These are phyloP conservation scores for Senna tora DNA, from an alignment of 306 rosid species.

Conservation along the genomic window DNA sequence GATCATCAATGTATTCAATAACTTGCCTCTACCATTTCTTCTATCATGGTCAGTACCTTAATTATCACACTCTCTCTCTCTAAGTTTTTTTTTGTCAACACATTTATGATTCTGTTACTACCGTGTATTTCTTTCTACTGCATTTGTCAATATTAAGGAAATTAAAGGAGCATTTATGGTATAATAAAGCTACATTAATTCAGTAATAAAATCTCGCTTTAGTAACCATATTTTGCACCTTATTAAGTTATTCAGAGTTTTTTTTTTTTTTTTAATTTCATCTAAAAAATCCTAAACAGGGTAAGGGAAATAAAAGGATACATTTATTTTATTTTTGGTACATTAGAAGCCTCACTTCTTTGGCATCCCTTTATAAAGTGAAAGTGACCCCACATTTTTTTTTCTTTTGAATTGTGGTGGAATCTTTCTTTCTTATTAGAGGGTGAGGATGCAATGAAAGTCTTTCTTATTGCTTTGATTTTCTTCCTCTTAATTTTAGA, in stretches of 20 bases:
- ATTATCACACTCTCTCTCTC: constrained; percentile 28
- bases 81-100: too few relatives aligned
- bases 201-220: neutral
- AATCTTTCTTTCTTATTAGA: neutral
- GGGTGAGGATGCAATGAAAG: neutral
- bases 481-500: too few relatives aligned
- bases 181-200: neutral
- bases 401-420: neutral
- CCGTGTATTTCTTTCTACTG: too few relatives aligned
- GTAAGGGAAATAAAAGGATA: too few relatives aligned
- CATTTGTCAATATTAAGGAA: neutral
- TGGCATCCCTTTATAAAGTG: neutral
- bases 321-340: neutral
- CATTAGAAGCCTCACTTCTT: neutral
- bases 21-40: constrained; percentile 7
- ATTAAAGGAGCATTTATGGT: neutral
- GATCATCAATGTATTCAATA: constrained; percentile 24
- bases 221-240: neutral
- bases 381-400: constrained; percentile 11
- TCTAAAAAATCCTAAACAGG: too few relatives aligned
- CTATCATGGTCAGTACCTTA: too few relatives aligned
- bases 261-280: too few relatives aligned
- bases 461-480: too few relatives aligned
- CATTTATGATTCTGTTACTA: too few relatives aligned
- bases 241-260: too few relatives aligned